These are phyloP conservation scores for Entophlyctis helioformis DNA, from an alignment of 192 early-diverging fungal genomes.

Conservation along the genomic window DNA sequence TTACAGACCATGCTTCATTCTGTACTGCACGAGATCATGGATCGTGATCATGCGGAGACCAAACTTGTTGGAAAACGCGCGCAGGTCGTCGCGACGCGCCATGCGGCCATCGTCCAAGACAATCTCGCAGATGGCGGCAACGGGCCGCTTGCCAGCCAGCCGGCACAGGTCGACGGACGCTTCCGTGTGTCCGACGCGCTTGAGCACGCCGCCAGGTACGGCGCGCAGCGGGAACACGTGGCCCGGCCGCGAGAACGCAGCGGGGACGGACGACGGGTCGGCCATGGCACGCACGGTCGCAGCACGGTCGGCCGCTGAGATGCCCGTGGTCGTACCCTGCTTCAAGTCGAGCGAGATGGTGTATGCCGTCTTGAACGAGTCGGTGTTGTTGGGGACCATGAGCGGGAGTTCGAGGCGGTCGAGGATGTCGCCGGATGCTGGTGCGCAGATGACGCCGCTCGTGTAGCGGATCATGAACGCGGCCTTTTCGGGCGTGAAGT, in stretches of 20 bases:
- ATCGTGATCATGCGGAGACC: slow-evolving; percentile 83
- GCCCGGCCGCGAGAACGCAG: slow-evolving; percentile 78
- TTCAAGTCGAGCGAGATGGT: slow-evolving; percentile 81
- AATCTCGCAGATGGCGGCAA: slow-evolving; percentile 88
- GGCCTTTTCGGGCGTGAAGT: slow-evolving; percentile 79
- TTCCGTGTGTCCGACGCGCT: slow-evolving; percentile 91
- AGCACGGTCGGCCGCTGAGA: slow-evolving; percentile 85
- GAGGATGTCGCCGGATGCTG: slow-evolving; percentile 63
- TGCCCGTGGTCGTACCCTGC: slow-evolving; percentile 81
- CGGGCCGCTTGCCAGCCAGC: slow-evolving; percentile 66
- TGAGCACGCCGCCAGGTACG: slow-evolving; percentile 66
- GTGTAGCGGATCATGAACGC: slow-evolving; percentile 94
- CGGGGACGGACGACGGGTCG: slow-evolving; percentile 41
- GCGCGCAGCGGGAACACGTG: slow-evolving; percentile 91
- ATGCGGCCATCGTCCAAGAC: slow-evolving; percentile 86
- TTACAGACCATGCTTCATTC: slow-evolving; percentile 36
- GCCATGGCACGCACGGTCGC: slow-evolving; percentile 68
- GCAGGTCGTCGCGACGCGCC: slow-evolving; percentile 88
- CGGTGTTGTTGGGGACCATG: slow-evolving; percentile 86
- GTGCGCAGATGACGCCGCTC: slow-evolving; percentile 87
- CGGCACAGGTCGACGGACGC: slow-evolving; percentile 78
- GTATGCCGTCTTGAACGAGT: slow-evolving; percentile 87
- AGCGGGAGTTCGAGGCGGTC: slow-evolving; percentile 78
- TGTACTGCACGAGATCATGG: slow-evolving; percentile 69
- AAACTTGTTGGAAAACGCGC: slow-evolving; percentile 71